phyloP scores from a whole-genome alignment of 2,329 filamentous ascomycete genomes.

The Westerdykella sp. region DNA sequence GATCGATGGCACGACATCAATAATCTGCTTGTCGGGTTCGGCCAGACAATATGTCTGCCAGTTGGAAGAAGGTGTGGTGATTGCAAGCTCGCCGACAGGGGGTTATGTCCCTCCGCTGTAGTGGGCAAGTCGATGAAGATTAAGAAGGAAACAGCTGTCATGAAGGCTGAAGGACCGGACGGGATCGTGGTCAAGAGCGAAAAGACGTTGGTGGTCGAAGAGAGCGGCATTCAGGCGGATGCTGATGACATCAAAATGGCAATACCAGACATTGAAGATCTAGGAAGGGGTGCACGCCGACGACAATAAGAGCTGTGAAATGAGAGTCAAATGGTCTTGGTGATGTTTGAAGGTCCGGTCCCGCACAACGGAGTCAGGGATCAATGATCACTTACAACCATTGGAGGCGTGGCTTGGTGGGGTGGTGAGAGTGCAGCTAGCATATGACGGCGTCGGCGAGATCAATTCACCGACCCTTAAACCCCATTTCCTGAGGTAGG shows the following conservation, averaged over 20 bases:
- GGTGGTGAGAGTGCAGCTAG: not conserved
- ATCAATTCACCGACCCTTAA: too few relatives aligned
- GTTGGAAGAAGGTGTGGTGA: slow-evolving; percentile 76
- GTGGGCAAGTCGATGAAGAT: slow-evolving; percentile 47
- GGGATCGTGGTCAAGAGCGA: slow-evolving; percentile 19
- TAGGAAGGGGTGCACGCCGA: slow-evolving; percentile 16
- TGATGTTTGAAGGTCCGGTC: not conserved
- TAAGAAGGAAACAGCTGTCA: slow-evolving; percentile 37
- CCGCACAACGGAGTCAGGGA: slow-evolving; percentile 1
- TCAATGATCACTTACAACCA: not conserved
- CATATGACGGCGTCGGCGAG: too few relatives aligned
- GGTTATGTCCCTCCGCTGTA: slow-evolving; percentile 59
- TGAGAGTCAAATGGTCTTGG: not conserved
- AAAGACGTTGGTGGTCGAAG: slow-evolving; percentile 6
- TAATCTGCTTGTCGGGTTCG: slow-evolving; percentile 77
- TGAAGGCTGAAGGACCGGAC: slow-evolving; percentile 34
- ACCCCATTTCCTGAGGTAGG: too few relatives aligned
- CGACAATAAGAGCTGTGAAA: not conserved
- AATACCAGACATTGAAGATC: slow-evolving; percentile 30
- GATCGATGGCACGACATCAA: slow-evolving; percentile 93
- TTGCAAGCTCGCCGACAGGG: slow-evolving; percentile 70
- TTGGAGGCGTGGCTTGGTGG: not conserved
- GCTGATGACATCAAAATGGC: slow-evolving; percentile 11
- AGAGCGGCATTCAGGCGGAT: slow-evolving; percentile 23
- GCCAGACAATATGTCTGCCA: slow-evolving; percentile 79